Evolutionary conservation across 2,329 filamentous ascomycete genomes (phyloP), one percentile per base, ranked within the genome.

Genomic region (Alternaria solani): DNA sequence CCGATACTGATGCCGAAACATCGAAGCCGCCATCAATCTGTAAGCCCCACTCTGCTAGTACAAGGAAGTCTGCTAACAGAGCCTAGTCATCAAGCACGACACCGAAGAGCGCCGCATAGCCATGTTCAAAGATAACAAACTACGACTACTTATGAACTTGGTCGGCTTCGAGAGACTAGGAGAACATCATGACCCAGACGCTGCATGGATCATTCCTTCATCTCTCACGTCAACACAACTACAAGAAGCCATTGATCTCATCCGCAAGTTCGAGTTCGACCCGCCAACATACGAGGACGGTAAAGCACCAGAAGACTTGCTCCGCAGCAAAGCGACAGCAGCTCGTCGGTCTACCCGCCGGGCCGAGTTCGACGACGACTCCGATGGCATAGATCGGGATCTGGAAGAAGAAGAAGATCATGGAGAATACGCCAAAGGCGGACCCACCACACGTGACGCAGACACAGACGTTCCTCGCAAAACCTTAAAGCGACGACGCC

Each of bases 51-150:
- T 28, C 5, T 26, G 5, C 9, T 58, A 30, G 39, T 57, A 69
- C 34, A 67, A 70, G 64, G 55, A 72, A 77, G 14, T 69, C 2
- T 55, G 41, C 57, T 74, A 67, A 70, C 32, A 46, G 20, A 23
- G 1, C 5, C 12, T 57, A 65, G 68, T 77, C 7, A 65, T 68
- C 64, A 85, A 84, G 51, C 84, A 91, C 0, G 88, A 90, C 58
- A 88, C 86, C 42, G 87, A 91, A 46, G 84, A 86, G 49, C 87
- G 89, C 41, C 88, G 89, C 51, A 85, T 85, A 23, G 90, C 92
- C 26, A 89, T 97, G 79, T 96, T 96, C 82, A 96, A 93, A 74
- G 96, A 98, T 77, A 89, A 91, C 9, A 90, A 94, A 71, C 85
- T 98, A 2, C 90, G 94, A 34, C 87, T 98, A 2, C 85, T 99